Conservation (phyloP, 1,284 basidiomycete genomes). For the Microbotryomycetes sp. region DNA sequence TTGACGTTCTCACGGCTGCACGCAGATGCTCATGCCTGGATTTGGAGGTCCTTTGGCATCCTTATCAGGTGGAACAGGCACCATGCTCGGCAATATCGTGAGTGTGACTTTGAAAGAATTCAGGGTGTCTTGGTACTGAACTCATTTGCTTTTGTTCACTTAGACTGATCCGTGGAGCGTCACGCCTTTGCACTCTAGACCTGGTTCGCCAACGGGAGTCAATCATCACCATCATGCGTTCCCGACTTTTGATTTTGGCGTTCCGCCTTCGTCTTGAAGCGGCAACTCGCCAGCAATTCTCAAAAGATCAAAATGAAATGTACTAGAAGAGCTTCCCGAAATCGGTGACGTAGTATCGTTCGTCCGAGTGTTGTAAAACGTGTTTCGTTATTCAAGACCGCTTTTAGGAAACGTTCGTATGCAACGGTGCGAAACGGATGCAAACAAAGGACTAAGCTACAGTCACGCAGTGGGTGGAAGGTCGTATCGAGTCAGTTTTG, state of each 20-base stretch:
- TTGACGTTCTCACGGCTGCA: background rate
- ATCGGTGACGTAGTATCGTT: too few species aligned
- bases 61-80: slow-evolving; percentile 7
- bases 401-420: too few species aligned
- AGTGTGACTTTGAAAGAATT: too few species aligned
- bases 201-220: background rate
- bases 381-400: too few species aligned
- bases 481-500: too few species aligned
- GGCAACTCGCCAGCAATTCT: too few species aligned
- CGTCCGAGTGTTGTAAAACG: too few species aligned
- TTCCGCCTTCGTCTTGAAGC: background rate
- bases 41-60: slow-evolving; percentile 6
- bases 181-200: slow-evolving; percentile 22
- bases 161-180: slow-evolving; percentile 17
- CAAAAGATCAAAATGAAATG: too few species aligned
- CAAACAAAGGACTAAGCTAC: too few species aligned
- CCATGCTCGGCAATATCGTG: background rate
- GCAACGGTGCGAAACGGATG: too few species aligned
- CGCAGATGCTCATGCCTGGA: background rate
- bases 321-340: too few species aligned
- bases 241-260: background rate
- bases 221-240: background rate
- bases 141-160: slow-evolving; percentile 7
- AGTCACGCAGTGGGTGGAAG: too few species aligned
- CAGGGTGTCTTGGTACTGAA: background rate